Base-by-base conservation (phyloP, 352 stramenopile genomes). In the Pythium brassicae region DNA sequence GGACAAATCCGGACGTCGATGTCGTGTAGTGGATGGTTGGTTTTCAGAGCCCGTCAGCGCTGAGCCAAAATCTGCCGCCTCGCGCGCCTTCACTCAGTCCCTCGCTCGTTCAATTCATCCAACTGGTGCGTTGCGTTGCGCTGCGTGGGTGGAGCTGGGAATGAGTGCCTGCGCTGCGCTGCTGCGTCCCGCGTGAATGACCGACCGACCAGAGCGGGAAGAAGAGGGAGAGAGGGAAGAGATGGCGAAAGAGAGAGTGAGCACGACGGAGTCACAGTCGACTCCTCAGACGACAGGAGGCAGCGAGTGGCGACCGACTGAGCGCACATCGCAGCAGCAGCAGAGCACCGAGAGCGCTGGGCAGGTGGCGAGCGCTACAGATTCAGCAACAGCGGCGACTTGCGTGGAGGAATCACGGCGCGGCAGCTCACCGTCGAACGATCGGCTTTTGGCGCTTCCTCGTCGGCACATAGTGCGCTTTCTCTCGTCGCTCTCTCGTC, bases 51-150 rank as follows among this genome's bases (percentile, higher is more conserved):
- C 53, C 40, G 68, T 74, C 66, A 63, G 64, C 63, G 62, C 56
- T 55, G 40, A 66, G 50, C 42, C 53, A 40, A 42, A 51, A 61
- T 57, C 53, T 32, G 56, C 44, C 68, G 67, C 69, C 71, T 62
- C 53, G 63, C 71, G 66, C 68, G 73, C 76, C 74, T 82, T 90
- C 80, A 91, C 76, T 90, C 80, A 91, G 81, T 91, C 78, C 78
- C 74, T 89, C 81, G 80, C 78, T 91, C 78, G 78, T 89, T 86
- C 78, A 77, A 86, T 91, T 89, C 76, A 83, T 88, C 73, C 81
- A 63, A 91, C 78, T 89, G 81, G 81, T 91, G 87, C 74, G 81
- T 89, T 37, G 32, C 32, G 32, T 37, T 37, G 32, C 32, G 32
- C 14, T 37, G 32, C 43, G 44, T n/a, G 32, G 32, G 46, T 23